These are phyloP conservation scores for Postia placenta DNA, from an alignment of 768 basidiomycete species.

Conservation along the genomic window DNA sequence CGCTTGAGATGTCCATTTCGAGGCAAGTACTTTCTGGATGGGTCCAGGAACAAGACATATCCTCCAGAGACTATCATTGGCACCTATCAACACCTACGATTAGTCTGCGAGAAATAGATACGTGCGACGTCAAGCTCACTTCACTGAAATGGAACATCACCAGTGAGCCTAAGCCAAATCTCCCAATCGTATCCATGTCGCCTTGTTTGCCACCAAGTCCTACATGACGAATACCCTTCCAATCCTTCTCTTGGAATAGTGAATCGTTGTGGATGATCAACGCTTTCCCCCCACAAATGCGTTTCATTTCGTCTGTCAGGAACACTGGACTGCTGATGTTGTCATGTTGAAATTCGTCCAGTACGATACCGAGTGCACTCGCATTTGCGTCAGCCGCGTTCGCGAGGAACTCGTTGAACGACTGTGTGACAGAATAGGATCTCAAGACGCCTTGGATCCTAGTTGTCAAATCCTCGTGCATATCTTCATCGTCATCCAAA, in stretches of 20 bases:
- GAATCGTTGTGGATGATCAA: slow-evolving; percentile 41
- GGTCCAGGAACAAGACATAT: slow-evolving; percentile 37
- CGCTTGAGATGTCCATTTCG: background rate
- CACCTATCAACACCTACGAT: slow-evolving; percentile 15
- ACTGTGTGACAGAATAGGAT: slow-evolving; percentile 37
- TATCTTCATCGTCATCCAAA: slow-evolving; percentile 30
- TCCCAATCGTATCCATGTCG: slow-evolving; percentile 36
- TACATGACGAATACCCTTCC: slow-evolving; percentile 38
- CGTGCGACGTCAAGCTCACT: slow-evolving; percentile 21
- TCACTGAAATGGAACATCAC: slow-evolving; percentile 50
- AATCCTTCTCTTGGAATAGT: slow-evolving; percentile 36
- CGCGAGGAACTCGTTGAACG: slow-evolving; percentile 45
- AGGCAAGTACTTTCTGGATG: slow-evolving; percentile 37
- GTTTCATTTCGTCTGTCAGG: slow-evolving; percentile 22
- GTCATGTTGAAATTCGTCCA: slow-evolving; percentile 26
- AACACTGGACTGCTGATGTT: background rate
- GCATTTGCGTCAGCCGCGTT: slow-evolving; percentile 49
- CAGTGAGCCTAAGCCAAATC: slow-evolving; percentile 46
- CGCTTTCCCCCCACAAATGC: slow-evolving; percentile 30
- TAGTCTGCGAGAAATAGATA: background rate
- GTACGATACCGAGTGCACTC: slow-evolving; percentile 32
- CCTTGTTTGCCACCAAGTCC: slow-evolving; percentile 40
- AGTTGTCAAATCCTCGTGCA: slow-evolving; percentile 37
- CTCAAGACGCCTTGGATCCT: slow-evolving; percentile 37
- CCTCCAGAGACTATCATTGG: slow-evolving; percentile 27